phyloP scores from a whole-genome alignment of 257 asterid species.

The Mitragyna speciosa region DNA sequence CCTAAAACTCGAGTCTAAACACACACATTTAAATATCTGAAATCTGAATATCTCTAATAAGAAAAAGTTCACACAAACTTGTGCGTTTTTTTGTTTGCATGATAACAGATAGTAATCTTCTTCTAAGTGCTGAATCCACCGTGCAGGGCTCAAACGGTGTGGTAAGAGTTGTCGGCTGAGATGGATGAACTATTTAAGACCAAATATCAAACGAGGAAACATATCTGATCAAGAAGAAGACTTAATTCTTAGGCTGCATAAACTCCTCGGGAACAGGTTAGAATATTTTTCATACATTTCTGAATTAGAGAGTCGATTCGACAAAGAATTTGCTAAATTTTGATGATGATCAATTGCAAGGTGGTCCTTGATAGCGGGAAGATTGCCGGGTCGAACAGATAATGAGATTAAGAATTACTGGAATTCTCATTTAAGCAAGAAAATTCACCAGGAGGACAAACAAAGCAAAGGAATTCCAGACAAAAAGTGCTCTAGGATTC shows the following conservation, averaged over 20 bases:
- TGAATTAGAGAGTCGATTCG: not conserved
- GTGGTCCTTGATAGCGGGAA: constrained; percentile 41
- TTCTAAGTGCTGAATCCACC: not conserved
- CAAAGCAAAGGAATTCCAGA: constrained; percentile 31
- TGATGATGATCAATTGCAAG: constrained; percentile 9
- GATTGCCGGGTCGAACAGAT: constrained; percentile 39
- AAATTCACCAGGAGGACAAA: constrained; percentile 22
- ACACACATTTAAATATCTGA: not conserved
- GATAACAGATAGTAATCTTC: not conserved
- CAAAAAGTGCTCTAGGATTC: constrained; percentile 24
- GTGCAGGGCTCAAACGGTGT: constrained; percentile 43
- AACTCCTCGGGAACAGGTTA: constrained; percentile 54
- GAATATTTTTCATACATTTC: not conserved
- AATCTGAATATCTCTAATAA: not conserved
- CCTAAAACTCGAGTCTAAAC: not conserved
- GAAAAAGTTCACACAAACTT: not conserved
- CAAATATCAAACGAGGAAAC: constrained; percentile 56
- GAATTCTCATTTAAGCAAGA: constrained; percentile 37
- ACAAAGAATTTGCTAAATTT: not conserved
- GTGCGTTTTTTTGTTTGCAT: not conserved
- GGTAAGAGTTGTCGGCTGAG: constrained; percentile 56
- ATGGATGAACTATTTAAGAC: constrained; percentile 65
- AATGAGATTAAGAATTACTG: constrained; percentile 41
- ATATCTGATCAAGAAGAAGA: constrained; percentile 64
- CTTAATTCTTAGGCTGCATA: constrained; percentile 56